Evolutionary conservation across 768 basidiomycete species (phyloP).

Genomic region (Tylopilus felleus): DNA sequence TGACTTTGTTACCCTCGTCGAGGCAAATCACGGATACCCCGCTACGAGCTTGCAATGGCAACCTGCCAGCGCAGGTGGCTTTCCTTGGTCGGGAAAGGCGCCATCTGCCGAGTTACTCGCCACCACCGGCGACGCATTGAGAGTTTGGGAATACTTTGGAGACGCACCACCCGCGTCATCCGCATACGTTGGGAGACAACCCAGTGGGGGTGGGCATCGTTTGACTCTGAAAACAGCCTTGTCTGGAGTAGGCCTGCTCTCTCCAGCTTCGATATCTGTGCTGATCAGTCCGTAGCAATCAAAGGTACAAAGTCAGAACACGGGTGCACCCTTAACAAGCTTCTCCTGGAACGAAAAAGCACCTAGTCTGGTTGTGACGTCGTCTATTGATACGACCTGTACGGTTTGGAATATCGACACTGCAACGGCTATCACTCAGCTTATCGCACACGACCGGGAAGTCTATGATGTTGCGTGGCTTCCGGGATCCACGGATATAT

Average conservation of each 20-base stretch:
- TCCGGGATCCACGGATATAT: slow-evolving; percentile 92
- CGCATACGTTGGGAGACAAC: slow-evolving; percentile 67
- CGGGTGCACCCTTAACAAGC: slow-evolving; percentile 88
- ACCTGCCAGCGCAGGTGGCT: slow-evolving; percentile 62
- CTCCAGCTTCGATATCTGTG: slow-evolving; percentile 2
- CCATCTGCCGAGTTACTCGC: slow-evolving; percentile 78
- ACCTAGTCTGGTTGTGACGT: slow-evolving; percentile 90
- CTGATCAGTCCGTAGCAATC: slow-evolving; percentile 56
- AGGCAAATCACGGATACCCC: slow-evolving; percentile 86
- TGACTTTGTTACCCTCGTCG: slow-evolving; percentile 84
- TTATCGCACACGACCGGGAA: slow-evolving; percentile 95
- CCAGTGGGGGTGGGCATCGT: slow-evolving; percentile 55
- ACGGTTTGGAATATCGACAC: slow-evolving; percentile 99
- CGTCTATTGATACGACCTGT: slow-evolving; percentile 97
- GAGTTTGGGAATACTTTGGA: slow-evolving; percentile 85
- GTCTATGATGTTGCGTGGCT: slow-evolving; percentile 99
- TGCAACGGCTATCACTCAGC: slow-evolving; percentile 89
- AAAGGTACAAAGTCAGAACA: slow-evolving; percentile 81
- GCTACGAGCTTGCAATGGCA: slow-evolving; percentile 94
- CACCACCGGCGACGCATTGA: slow-evolving; percentile 89
- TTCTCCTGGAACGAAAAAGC: slow-evolving; percentile 97
- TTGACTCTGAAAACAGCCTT: slow-evolving; percentile 72
- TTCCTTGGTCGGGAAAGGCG: slow-evolving; percentile 68
- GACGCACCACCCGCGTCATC: slow-evolving; percentile 58
- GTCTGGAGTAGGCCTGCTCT: slow-evolving; percentile 62